Evolutionary conservation across 2,329 filamentous ascomycete species (phyloP), one percentile per base, ranked within the genome.

Genomic region (Clathrospora elynae): DNA sequence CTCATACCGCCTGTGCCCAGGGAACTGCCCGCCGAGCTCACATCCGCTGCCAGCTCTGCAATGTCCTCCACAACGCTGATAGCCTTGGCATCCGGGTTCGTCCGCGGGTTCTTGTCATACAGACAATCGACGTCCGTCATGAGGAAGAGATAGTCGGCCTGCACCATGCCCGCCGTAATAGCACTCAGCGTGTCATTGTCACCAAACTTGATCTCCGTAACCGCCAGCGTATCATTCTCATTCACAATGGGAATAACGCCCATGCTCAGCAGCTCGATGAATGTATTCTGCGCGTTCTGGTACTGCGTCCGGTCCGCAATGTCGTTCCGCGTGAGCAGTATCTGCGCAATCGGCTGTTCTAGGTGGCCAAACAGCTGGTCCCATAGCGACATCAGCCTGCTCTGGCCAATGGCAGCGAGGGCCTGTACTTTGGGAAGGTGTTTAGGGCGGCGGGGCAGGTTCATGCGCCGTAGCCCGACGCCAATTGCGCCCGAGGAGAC

Each of bases 81-180:
- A 0, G 93, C 84, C 62, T 86, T 82, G 6, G 93, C 93, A 62
- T 96, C 87, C 0, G 90, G 84, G 61, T 95, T 78, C 2, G 83
- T 85, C 19, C 93, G 82, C 1, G 93, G 93, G 61, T 99, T 99
- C 71, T 92, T 93, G 71, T 95, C 90, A 71, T 99, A 99, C 9
- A 99, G 78, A 66, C 92, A 96, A 68, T 99, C 93, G 33, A 99
- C 93, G 66, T 99, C 93, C 1, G 93, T 99, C 93, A 99, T 97
- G 52, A 99, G 80, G 72, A 99, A 99, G 7, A 99, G 79, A 61
- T 96, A 89, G 64, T 99, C 91, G 35, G 93, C 93, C 62, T 96
- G 90, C 13, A 97, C 88, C 90, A 97, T 97, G 55, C 88, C 93
- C 1, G 93, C 90, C 0, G 93, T 96, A 59, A 99, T 96, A 43